Evolutionary conservation across 2,329 filamentous ascomycete genomes (phyloP), one percentile per base, ranked within the genome.

Genomic region (Aspergillus sp.): DNA sequence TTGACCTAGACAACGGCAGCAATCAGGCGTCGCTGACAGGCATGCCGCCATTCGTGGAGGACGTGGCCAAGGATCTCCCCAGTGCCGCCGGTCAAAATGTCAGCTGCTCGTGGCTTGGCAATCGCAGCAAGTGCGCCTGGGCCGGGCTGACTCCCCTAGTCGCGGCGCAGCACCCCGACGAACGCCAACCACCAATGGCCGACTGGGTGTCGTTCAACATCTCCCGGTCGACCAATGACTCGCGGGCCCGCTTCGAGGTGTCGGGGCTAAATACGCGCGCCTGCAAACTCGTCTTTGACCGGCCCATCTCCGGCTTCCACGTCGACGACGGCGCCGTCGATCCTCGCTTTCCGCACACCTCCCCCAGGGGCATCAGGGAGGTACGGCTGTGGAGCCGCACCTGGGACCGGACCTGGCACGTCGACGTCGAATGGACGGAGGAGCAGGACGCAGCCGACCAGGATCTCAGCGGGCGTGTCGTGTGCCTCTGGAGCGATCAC

Each of bases 401-500:
- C 39, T 96, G 91, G 88, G 84, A 87, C 52, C 85, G 86, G 29
- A 83, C 84, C 3, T 97, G 93, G 91, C 83, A 83, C 16, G 88
- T 96, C 18, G 86, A 90, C 67, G 82, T 95, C 2, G 81, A 85
- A 57, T 92, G 89, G 78, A 81, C 57, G 63, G 71, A 16, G 69
- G 69, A 56, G 49, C 20, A 22, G 32, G 63, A 62, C 42, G 68
- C 64, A n/a, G 69, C 6, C 4, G 70, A 73, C 46, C 63, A 69
- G 16, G 69, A 75, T 18, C 69, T 92, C 36, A 82, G 81, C 63
- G 90, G 92, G 1, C 83, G 79, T 36, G 86, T 93, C 1, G 82
- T 88, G 16, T 98, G 95, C 75, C 80, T 90, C 32, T 98, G 93
- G 92, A 92, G 89, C 68, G 95, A 99, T 77, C 87, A 85, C 49